phyloP scores from a whole-genome alignment of 208 protist species.

The Porcisia deanei region DNA sequence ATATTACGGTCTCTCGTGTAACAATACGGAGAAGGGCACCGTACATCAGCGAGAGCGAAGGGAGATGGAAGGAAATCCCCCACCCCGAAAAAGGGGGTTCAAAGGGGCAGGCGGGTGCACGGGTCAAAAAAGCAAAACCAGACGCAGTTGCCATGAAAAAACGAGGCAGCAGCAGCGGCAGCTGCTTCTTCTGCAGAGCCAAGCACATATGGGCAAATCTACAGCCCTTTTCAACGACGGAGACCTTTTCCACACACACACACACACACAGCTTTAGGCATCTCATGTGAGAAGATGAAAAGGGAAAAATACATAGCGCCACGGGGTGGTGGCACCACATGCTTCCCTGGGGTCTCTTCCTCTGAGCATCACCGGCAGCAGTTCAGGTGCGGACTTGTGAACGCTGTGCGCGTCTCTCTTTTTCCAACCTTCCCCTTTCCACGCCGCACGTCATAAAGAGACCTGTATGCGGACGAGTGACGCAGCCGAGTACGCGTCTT shows the following conservation, averaged over 20 bases:
- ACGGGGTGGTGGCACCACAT: not conserved
- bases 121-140: not conserved
- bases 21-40: not conserved
- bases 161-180: no score
- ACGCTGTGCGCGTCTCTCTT: no score
- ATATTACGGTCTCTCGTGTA: not conserved
- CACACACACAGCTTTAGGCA: not conserved
- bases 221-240: not conserved
- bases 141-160: not conserved
- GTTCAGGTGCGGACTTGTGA: not conserved
- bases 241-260: not conserved
- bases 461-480: not conserved
- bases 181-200: not conserved
- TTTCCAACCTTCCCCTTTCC: not conserved
- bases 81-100: no score
- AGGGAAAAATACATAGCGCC: not conserved
- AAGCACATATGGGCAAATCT: not conserved
- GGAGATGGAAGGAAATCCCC: not conserved
- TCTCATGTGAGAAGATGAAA: not conserved
- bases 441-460: not conserved
- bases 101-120: not conserved
- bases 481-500: not conserved
- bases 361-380: not conserved
- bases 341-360: not conserved
- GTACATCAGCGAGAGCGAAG: not conserved